These are phyloP conservation scores for Bipolaris gigantea DNA, from an alignment of 2,329 filamentous ascomycete genomes.

Conservation along the genomic window DNA sequence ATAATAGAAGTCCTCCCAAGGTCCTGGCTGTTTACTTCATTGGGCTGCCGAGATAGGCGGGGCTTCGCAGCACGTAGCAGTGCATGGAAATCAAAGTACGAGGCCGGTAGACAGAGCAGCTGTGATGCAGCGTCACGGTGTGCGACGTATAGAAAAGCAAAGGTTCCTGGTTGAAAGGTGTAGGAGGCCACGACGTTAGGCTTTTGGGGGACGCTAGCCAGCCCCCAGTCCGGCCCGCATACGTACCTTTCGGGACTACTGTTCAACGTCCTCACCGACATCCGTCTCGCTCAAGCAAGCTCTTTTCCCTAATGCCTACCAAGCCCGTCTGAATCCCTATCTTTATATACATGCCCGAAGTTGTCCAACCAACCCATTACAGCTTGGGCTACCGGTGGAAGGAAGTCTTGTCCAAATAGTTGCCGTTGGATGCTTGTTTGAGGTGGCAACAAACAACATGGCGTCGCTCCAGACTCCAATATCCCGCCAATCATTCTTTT, in stretches of 20 bases:
- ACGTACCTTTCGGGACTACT: neutral
- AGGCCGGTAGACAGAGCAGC: neutral
- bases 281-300: neutral
- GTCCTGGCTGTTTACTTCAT: too few species aligned
- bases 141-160: neutral
- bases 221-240: neutral
- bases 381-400: slow-evolving; percentile 27
- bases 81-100: neutral
- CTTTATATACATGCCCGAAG: slow-evolving; percentile 19
- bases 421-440: neutral
- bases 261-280: slow-evolving; percentile 7
- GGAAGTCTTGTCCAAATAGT: slow-evolving; percentile 22
- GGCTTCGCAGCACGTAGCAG: neutral
- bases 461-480: slow-evolving; percentile 31
- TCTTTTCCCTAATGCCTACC: slow-evolving; percentile 14
- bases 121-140: neutral
- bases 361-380: slow-evolving; percentile 12
- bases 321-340: neutral
- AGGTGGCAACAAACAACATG: slow-evolving; percentile 19
- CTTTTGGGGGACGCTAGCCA: slow-evolving; percentile 7
- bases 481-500: slow-evolving; percentile 7
- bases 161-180: neutral
- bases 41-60: too few species aligned
- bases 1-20: too few species aligned
- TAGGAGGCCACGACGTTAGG: neutral